Evolutionary conservation across 2,329 filamentous ascomycete species (phyloP), one percentile per base, ranked within the genome.

Genomic region (Claviceps pazoutovae): DNA sequence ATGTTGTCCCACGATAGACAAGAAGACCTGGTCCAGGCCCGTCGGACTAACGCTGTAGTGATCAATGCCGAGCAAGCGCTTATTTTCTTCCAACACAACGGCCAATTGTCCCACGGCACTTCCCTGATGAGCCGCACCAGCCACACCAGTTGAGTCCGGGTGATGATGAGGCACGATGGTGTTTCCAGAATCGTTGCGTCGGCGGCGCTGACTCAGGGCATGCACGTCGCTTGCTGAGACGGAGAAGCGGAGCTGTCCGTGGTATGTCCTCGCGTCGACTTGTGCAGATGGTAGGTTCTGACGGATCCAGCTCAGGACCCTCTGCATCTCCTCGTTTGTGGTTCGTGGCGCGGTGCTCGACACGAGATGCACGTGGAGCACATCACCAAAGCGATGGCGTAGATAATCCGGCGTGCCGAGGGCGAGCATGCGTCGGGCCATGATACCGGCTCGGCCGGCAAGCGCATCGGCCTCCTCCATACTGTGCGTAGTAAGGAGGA

Each of bases 381-480:
- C 76, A 59, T 91, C 83, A 9, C 89, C 90, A 61, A 90, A 89
- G 51, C 83, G 80, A 45, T 76, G 74, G 7, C 90, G 76, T 3
- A 96, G 73, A 53, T 82, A 71, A 37, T 88, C 81, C 0, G 82
- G 83, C 0, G 83, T 85, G 4, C 90, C 90, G 8, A 93, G 74
- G 0, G 89, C 90, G 21, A 96, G 74, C 88, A 96, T 94, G 36
- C 82, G 77, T 58, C 80, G 78, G 8, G 89, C 87, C 68, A 97
- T 81, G 58, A 97, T 95, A 13, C 88, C 91, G 0, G 86, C 88
- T 1, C 88, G 78, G 34, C 81, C 82, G 0, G 90, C 90, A 2
- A 97, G 74, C 1, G 89, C 89, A 61, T 95, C 88, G 0, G 90
- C 91, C 68, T 96, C 91, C 65, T 96, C 90, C 89, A 96, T 95